Conservation (phyloP, 345 rosid genomes). For the Limnanthes douglasii region DNA sequence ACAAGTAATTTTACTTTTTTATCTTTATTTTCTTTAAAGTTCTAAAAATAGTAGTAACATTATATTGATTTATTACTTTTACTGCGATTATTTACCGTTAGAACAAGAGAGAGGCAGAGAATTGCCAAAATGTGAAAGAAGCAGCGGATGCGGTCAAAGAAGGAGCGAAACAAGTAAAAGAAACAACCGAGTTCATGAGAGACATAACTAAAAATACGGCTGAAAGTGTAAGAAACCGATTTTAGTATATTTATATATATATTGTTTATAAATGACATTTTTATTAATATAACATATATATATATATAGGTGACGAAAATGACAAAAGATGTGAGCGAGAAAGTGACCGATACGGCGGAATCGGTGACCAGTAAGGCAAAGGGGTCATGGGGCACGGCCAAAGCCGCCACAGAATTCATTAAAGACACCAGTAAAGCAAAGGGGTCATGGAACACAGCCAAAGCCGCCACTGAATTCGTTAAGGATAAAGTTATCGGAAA, state of each 20-base stretch:
- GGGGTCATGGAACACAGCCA: too few species aligned
- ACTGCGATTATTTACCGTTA: too few species aligned
- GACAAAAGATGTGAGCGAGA: conserved; percentile 20
- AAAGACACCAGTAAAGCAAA: too few species aligned
- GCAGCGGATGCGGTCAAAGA: conserved; percentile 56
- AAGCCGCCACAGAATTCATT: conserved; percentile 14
- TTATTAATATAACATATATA: neutral
- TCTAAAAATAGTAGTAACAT: too few species aligned
- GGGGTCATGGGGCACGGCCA: conserved; percentile 15
- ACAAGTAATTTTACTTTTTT: too few species aligned
- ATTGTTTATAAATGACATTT: neutral
- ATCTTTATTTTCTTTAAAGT: too few species aligned
- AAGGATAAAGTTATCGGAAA: too few species aligned
- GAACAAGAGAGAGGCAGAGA: conserved; percentile 29
- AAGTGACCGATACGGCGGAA: conserved; percentile 17
- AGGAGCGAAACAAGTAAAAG: conserved; percentile 33
- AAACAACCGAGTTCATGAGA: conserved; percentile 26
- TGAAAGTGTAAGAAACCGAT: conserved; percentile 13
- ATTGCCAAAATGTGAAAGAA: conserved; percentile 35
- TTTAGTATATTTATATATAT: neutral
- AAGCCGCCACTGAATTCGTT: too few species aligned
- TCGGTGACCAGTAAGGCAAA: conserved; percentile 14
- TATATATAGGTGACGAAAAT: conserved; percentile 13
- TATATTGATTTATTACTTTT: too few species aligned
- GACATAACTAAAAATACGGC: conserved; percentile 17